Conservation (phyloP, 805 yeast genomes). For the Saccharomycopsis capsularis region DNA sequence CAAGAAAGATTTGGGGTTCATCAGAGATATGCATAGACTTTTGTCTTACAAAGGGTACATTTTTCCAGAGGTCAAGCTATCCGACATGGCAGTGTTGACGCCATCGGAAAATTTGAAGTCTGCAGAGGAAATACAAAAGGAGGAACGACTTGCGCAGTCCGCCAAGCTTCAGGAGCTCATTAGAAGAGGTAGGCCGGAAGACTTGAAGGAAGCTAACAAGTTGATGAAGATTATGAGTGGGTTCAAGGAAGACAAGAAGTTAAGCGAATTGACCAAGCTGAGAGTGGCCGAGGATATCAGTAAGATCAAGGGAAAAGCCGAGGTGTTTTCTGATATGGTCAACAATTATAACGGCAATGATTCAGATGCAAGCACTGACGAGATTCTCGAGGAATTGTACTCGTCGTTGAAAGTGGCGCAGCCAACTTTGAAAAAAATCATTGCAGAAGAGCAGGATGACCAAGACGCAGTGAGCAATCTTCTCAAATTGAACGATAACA, state of each 20-base stretch:
- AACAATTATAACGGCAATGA: slow-evolving; percentile 24
- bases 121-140: slow-evolving; percentile 83
- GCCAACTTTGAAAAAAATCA: slow-evolving; percentile 79
- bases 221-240: slow-evolving; percentile 99
- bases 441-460: slow-evolving; percentile 66
- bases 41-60: slow-evolving; percentile 84
- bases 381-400: slow-evolving; percentile 73
- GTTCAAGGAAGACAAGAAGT: slow-evolving; percentile 70
- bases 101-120: slow-evolving; percentile 85
- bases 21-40: slow-evolving; percentile 92
- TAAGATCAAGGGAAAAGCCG: slow-evolving; percentile 77
- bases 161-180: slow-evolving; percentile 95
- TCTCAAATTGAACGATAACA: slow-evolving; percentile 64
- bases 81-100: slow-evolving; percentile 87
- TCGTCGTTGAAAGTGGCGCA: slow-evolving; percentile 74
- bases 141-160: slow-evolving; percentile 85
- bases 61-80: slow-evolving; percentile 86
- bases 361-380: slow-evolving; percentile 39
- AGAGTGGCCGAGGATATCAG: slow-evolving; percentile 79
- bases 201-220: slow-evolving; percentile 91
- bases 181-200: slow-evolving; percentile 92
- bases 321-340: slow-evolving; percentile 77
- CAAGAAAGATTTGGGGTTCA: slow-evolving; percentile 85
- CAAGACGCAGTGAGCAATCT: slow-evolving; percentile 53
- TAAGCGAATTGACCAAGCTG: slow-evolving; percentile 62